These are phyloP conservation scores for Rhodosporidiobolus odoratus DNA, from an alignment of 768 basidiomycete genomes.

Conservation along the genomic window DNA sequence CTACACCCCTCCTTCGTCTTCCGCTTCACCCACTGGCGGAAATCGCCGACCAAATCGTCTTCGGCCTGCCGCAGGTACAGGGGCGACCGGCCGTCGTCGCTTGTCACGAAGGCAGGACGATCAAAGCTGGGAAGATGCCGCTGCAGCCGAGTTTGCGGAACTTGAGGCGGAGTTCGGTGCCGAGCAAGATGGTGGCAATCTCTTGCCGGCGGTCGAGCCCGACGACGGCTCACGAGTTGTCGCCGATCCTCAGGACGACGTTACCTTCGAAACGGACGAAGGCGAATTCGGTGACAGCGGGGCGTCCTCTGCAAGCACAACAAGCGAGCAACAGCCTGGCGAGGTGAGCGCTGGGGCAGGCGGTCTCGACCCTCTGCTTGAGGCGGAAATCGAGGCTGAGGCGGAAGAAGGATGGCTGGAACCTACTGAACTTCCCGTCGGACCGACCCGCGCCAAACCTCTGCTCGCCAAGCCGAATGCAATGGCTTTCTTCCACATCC, in stretches of 20 bases:
- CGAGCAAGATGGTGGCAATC: neutral
- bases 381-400: constrained; percentile 8
- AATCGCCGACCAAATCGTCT: constrained; percentile 4
- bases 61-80: neutral
- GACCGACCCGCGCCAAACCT: constrained; percentile 17
- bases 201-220: constrained; percentile 13
- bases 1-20: constrained; percentile 3
- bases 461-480: constrained; percentile 87
- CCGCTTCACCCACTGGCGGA: neutral
- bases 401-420: constrained; percentile 1
- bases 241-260: constrained; percentile 7
- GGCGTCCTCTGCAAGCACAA: neutral
- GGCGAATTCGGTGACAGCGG: too few species aligned
- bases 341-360: neutral
- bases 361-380: neutral
- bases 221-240: constrained; percentile 17
- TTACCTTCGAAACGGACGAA: neutral
- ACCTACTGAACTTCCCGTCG: constrained; percentile 9
- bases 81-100: too few species aligned
- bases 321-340: neutral
- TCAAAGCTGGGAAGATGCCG: neutral
- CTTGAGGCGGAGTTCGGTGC: neutral
- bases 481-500: constrained; percentile 98
- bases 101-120: neutral
- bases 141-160: constrained; percentile 6